Percentiles rank a stretch among this genome's conserved stretches.
Evolutionary conservation across 768 basidiomycete species (phyloP).

Genomic region (Boletus rubropictus): DNA sequence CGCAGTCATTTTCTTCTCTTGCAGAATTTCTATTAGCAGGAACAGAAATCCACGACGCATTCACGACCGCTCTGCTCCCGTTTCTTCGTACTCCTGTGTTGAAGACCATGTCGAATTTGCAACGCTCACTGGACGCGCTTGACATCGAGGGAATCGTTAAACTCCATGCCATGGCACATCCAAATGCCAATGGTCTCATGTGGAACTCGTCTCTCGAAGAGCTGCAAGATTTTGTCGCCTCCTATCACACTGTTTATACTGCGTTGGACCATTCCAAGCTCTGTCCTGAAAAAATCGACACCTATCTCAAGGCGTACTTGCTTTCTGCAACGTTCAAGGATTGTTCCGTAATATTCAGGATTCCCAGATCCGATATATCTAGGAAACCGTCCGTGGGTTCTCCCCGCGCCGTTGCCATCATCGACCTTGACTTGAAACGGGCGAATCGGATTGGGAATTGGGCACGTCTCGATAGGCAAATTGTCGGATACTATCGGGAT

Average conservation of each 20-base stretch:
- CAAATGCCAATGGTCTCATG: constrained; percentile 9
- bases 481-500: constrained; percentile 44
- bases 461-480: constrained; percentile 65
- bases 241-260: constrained; percentile 38
- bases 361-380: constrained; percentile 7
- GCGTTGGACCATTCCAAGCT: constrained; percentile 36
- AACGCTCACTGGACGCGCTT: constrained; percentile 71
- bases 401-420: constrained; percentile 50
- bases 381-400: constrained; percentile 26
- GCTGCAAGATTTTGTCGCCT: constrained; percentile 58
- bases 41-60: constrained; percentile 40
- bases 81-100: constrained; percentile 49
- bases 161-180: constrained; percentile 28
- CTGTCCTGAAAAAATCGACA: constrained; percentile 43
- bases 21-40: constrained; percentile 13
- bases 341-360: constrained; percentile 67
- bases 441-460: constrained; percentile 60
- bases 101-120: constrained; percentile 49
- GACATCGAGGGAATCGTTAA: constrained; percentile 78
- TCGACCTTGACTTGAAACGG: constrained; percentile 85
- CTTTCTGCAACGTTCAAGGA: constrained; percentile 96
- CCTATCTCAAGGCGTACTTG: constrained; percentile 68
- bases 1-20: constrained; percentile 8
- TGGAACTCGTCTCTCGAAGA: constrained; percentile 57
- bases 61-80: constrained; percentile 46